phyloP scores from a whole-genome alignment of 345 rosid genomes.

The Balakata baccata region DNA sequence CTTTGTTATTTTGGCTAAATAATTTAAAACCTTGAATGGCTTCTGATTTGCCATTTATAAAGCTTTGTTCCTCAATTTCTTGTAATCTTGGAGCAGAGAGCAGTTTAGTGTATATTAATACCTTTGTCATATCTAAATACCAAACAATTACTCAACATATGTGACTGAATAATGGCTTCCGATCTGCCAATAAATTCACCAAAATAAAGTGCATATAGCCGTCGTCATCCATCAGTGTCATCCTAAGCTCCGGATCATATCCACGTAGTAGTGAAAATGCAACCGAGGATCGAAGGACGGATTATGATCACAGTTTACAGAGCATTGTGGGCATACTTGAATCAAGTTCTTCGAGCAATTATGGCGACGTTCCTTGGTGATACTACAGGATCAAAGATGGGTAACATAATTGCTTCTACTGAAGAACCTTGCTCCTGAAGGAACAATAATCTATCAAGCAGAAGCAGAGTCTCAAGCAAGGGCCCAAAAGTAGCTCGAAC shows the following conservation, averaged over 20 bases:
- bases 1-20: not conserved
- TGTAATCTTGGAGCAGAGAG: too few species aligned
- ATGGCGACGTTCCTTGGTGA: constrained; percentile 90
- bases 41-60: too few species aligned
- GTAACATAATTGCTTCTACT: constrained; percentile 60
- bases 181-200: too few species aligned
- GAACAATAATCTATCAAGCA: constrained; percentile 84
- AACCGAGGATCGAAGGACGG: not conserved
- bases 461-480: constrained; percentile 70
- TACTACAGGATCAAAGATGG: constrained; percentile 72
- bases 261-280: not conserved
- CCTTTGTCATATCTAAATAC: too few species aligned
- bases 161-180: too few species aligned
- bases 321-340: not conserved
- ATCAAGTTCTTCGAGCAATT: constrained; percentile 58
- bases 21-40: too few species aligned
- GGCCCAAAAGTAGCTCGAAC: constrained; percentile 88
- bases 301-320: constrained; percentile 6
- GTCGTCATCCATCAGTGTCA: too few species aligned
- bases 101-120: too few species aligned
- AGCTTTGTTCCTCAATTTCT: too few species aligned
- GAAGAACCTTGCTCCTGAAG: constrained; percentile 72
- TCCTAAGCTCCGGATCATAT: too few species aligned
- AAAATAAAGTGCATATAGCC: too few species aligned
- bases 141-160: too few species aligned